Evolutionary conservation across 306 rosid genomes (phyloP).

Genomic region (Vigna reflexopilosa): DNA sequence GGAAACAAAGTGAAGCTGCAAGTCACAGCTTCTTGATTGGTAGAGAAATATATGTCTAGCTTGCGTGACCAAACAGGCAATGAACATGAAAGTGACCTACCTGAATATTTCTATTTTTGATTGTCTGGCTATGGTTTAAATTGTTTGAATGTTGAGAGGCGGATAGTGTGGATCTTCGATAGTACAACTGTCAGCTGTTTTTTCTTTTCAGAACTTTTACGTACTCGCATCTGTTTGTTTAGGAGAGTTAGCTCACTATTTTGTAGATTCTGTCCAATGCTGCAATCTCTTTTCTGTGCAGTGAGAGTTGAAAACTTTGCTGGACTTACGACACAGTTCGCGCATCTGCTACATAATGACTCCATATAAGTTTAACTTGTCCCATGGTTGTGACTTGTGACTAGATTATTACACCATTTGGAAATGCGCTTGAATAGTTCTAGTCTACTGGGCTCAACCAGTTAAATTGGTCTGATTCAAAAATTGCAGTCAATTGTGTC

Average conservation of each 20-base stretch:
- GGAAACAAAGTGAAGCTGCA: not conserved
- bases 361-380: conserved; percentile 23
- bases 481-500: too few species aligned
- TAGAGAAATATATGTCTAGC: not conserved
- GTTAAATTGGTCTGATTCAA: conserved; percentile 24
- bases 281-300: conserved; percentile 18
- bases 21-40: not conserved
- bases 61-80: not conserved
- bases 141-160: not conserved
- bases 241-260: conserved; percentile 28
- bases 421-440: conserved; percentile 10
- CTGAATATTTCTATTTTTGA: conserved; percentile 20
- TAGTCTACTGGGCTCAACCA: not conserved
- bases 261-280: conserved; percentile 19
- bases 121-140: not conserved
- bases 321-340: not conserved
- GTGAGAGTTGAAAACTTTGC: conserved; percentile 32
- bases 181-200: conserved; percentile 7
- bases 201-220: conserved; percentile 1
- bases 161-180: conserved; percentile 31
- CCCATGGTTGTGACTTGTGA: conserved; percentile 29
- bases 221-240: not conserved
- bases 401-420: conserved; percentile 21
- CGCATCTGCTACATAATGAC: not conserved
- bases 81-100: conserved; percentile 29